These are phyloP conservation scores for Aspergillus leporis DNA, from an alignment of 495 filamentous ascomycete genomes.

Conservation along the genomic window DNA sequence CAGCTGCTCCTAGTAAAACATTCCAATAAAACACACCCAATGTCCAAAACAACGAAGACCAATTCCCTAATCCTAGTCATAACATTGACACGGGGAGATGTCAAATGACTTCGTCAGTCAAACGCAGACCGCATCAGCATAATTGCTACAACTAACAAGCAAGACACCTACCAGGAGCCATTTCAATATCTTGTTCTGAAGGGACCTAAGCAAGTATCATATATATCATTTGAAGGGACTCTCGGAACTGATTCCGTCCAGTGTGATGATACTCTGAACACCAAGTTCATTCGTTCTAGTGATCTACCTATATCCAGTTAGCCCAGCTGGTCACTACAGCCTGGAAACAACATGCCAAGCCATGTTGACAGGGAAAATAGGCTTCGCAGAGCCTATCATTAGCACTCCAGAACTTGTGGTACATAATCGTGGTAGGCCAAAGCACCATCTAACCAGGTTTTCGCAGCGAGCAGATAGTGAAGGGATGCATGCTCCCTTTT, in stretches of 20 bases:
- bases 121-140: too few species aligned
- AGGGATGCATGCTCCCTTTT: background rate
- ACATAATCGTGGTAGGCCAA: background rate
- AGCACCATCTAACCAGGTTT: conserved; percentile 1
- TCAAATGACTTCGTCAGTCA: too few species aligned
- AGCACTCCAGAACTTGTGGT: background rate
- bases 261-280: background rate
- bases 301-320: background rate
- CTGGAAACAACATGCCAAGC: background rate
- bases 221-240: background rate
- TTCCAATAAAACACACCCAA: too few species aligned
- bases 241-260: background rate
- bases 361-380: background rate
- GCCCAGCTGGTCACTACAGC: background rate
- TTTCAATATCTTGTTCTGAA: background rate
- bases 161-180: background rate
- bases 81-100: too few species aligned
- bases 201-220: background rate
- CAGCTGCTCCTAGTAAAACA: too few species aligned
- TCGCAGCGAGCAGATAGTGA: background rate
- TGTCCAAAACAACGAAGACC: too few species aligned
- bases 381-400: background rate
- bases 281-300: background rate
- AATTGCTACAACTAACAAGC: too few species aligned
- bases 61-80: too few species aligned